Evolutionary conservation across 805 yeast genomes (phyloP), one percentile per base, ranked within the genome.

Genomic region (Danielia oregonensis): DNA sequence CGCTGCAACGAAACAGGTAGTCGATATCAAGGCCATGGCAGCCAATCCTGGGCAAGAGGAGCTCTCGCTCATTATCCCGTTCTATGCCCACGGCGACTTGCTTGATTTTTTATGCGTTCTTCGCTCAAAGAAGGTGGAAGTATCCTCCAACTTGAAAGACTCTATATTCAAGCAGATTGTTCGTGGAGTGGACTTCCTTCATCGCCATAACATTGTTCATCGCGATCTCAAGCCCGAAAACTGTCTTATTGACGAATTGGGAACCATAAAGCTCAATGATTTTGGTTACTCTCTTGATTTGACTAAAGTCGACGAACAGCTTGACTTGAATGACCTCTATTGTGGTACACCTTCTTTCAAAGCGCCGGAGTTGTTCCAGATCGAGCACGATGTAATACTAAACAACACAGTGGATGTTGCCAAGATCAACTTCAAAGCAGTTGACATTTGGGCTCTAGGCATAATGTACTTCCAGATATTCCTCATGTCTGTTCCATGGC

Each of bases 151-250:
- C 30, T 51, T 70, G 33, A 68, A 65, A 37, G 78, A 75, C 44
- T 57, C 61, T 13, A 47, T 73, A 1, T 75, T 74, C 52, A 66
- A 66, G 48, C 71, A 65, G 37, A 54, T 64, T n/a, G 63, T 68
- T 12, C 54, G 57, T 27, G 77, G 70, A 0, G 74, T 74, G 15
- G 56, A 62, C 30, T 69, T 51, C 35, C 49, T 76, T 13, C 81
- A 76, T 46, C 40, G 52, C 6, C 52, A 59, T 11, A 51, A 56
- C 10, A 64, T 76, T 3, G 70, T 61, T 6, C 81, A 75, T 45
- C 44, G 79, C 16, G 81, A 75, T 42, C 52, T 75, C 29, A 75
- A 75, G 44, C 79, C 80, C 2, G 80, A 75, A 39, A 76, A 76
- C 49, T 61, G 70, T 27, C 49, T 76, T 15, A 64, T 75, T 27